A percentile compares a stretch with the other conserved stretches of the same genome.
Conservation (phyloP, 2,329 filamentous ascomycete genomes). For the Atkinsonella texensis region DNA sequence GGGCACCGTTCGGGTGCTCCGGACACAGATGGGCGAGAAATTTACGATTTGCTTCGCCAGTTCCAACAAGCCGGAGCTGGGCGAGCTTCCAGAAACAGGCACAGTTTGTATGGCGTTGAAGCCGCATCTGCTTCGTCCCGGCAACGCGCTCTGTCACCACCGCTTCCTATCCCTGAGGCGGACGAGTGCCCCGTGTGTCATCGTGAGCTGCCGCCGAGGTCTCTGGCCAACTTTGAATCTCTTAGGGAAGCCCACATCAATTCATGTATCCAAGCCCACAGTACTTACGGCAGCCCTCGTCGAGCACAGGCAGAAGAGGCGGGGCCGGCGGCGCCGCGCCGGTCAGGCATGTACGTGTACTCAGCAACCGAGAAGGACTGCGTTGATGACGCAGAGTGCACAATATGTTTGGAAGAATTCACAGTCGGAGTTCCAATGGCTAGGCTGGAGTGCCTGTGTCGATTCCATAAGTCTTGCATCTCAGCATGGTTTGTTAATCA, state of each 20-base stretch:
- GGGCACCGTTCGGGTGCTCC: constrained; percentile 17
- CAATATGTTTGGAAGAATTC: constrained; percentile 56
- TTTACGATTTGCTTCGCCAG: constrained; percentile 20
- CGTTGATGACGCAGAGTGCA: constrained; percentile 55
- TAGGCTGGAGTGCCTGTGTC: constrained; percentile 53
- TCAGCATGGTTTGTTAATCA: constrained; percentile 49
- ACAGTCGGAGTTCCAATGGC: constrained; percentile 50
- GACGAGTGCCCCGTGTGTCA: constrained; percentile 74
- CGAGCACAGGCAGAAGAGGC: constrained; percentile 14
- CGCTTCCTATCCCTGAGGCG: constrained; percentile 51
- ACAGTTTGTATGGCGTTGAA: constrained; percentile 14
- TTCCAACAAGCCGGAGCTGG: constrained; percentile 3
- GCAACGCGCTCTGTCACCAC: constrained; percentile 28
- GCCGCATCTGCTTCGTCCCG: constrained; percentile 23
- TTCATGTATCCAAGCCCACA: constrained; percentile 43
- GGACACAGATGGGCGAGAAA: constrained; percentile 18
- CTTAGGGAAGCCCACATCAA: constrained; percentile 47
- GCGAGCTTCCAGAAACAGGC: constrained; percentile 16
- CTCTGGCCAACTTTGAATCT: constrained; percentile 39
- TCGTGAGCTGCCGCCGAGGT: constrained; percentile 50
- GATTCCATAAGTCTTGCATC: constrained; percentile 51
- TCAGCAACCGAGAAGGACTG: constrained; percentile 56
- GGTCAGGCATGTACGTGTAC: constrained; percentile 53
- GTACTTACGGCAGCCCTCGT: constrained; percentile 30
- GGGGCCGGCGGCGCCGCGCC: constrained; percentile 24